Evolutionary conservation across 1,139 yeast genomes (phyloP).

Genomic region (Casaregolazyma suthepensis): DNA sequence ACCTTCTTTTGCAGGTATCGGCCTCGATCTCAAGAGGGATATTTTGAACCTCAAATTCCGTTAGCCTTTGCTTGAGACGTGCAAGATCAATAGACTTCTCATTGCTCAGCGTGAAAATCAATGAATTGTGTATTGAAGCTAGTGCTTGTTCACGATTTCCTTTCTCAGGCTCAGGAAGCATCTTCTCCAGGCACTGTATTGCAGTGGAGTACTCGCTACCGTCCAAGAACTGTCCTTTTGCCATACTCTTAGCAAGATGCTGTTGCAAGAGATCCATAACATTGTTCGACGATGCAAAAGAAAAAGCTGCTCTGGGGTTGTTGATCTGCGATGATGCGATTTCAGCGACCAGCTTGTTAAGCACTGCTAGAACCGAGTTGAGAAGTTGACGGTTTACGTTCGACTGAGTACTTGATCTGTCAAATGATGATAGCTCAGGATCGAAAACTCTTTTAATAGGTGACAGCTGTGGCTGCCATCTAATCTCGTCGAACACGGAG

Average conservation of each 20-base stretch:
- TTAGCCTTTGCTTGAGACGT: conserved; percentile 15
- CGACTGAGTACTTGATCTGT: conserved; percentile 5
- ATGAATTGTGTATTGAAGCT: conserved; percentile 19
- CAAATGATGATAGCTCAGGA: not conserved
- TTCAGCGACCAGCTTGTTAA: conserved; percentile 13
- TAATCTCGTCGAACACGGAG: conserved; percentile 17
- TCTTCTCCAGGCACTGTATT: conserved; percentile 18
- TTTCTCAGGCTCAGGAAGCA: conserved; percentile 18
- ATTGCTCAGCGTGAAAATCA: conserved; percentile 17
- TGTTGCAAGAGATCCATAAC: conserved; percentile 18
- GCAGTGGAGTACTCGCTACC: conserved; percentile 26
- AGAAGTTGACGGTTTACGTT: conserved; percentile 15
- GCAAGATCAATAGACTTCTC: conserved; percentile 18
- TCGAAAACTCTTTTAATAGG: not conserved
- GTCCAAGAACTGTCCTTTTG: conserved; percentile 21
- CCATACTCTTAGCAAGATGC: conserved; percentile 20
- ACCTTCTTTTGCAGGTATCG: conserved; percentile 15
- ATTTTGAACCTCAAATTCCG: conserved; percentile 18
- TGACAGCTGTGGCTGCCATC: not conserved
- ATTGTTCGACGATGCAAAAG: conserved; percentile 10
- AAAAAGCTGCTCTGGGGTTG: not conserved
- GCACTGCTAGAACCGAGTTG: conserved; percentile 12
- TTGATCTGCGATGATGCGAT: conserved; percentile 11
- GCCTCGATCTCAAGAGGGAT: conserved; percentile 22
- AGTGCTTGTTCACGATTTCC: conserved; percentile 19